Evolutionary conservation across 2,329 filamentous ascomycete genomes (phyloP), one percentile per base, ranked within the genome.

Genomic region (Aspergillus eucalypticola): DNA sequence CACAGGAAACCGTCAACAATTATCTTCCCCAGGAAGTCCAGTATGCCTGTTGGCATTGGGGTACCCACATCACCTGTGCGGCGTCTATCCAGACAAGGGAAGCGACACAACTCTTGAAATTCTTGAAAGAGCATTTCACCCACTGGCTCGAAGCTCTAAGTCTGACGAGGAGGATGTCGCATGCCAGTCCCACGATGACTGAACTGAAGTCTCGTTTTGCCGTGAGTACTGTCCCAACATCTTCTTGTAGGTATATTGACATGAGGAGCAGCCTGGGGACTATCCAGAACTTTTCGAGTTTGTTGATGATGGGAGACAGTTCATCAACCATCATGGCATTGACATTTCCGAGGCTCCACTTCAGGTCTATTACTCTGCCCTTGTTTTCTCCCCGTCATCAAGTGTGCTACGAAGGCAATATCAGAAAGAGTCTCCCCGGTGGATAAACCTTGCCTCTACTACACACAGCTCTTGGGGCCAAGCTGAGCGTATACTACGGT

Each of bases 71-170:
- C 39, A 42, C 3, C 39, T 42, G 8, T 19, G 39, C 1, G n/a
- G 17, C 5, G 7, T 13, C 32, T 13, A 2, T 15, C 5, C 32
- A 35, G 11, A 11, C n/a, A 19, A 7, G 0, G 39, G 6, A 42
- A 17, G 0, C 10, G n/a, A 7, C 17, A 17, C 39, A 5, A 42
- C n/a, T 19, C 0, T 0, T 42, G 7, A 19, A 0, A 3, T 42
- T 42, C 5, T 7, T 42, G 10, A n/a, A 19, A 19, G 39, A 42
- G 17, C 39, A 42, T 3, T 19, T 42, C 8, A n/a, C 17, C 39
- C 39, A 42, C 17, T 42, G 39, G 39, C 39, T 42, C 0, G 39
- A 42, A 0, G 15, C 0, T 10, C 39, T 42, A 8, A 42, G 39
- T 10, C 17, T 42, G 3, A 42, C 17, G 7, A 17, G 39, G 15